Percentiles rank a stretch among this genome's conserved stretches.
phyloP scores from a whole-genome alignment of 495 filamentous ascomycete species.

The Immersiella caudata region DNA sequence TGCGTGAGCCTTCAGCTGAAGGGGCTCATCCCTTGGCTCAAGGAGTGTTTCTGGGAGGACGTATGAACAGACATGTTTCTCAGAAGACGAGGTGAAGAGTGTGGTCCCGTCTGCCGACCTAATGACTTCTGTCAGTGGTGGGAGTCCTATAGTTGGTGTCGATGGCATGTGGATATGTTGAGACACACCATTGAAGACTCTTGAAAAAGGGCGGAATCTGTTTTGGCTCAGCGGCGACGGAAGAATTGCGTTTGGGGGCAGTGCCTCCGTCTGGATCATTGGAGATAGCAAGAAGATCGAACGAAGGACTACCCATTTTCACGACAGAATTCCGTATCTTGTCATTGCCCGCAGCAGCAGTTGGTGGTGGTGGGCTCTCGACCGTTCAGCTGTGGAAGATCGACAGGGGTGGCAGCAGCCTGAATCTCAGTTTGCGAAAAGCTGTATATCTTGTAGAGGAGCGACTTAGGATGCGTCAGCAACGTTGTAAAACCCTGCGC shows the following conservation, averaged over 20 bases:
- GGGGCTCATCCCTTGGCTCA: conserved; percentile 49
- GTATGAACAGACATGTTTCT: conserved; percentile 69
- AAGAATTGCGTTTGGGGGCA: neutral
- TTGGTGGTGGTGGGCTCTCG: neutral
- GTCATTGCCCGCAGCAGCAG: neutral
- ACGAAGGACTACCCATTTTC: conserved; percentile 28
- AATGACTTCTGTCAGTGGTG: conserved; percentile 19
- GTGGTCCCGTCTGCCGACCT: conserved; percentile 80
- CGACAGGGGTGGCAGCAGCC: neutral
- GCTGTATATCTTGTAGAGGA: too few relatives aligned
- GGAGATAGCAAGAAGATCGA: conserved; percentile 29
- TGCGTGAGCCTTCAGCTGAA: conserved; percentile 63
- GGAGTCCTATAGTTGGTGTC: neutral
- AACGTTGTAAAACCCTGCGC: too few relatives aligned
- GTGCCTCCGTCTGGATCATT: conserved; percentile 24
- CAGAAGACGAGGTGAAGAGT: conserved; percentile 71
- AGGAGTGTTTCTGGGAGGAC: conserved; percentile 75
- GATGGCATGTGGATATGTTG: neutral
- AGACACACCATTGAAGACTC: conserved; percentile 38
- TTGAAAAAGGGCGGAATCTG: conserved; percentile 37
- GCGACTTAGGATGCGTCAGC: too few relatives aligned
- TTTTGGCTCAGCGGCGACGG: neutral
- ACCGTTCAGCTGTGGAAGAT: neutral
- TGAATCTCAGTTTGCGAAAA: neutral
- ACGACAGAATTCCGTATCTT: neutral